Conservation (phyloP, 1,284 basidiomycete genomes). For the Cutaneotrichosporon sp. region DNA sequence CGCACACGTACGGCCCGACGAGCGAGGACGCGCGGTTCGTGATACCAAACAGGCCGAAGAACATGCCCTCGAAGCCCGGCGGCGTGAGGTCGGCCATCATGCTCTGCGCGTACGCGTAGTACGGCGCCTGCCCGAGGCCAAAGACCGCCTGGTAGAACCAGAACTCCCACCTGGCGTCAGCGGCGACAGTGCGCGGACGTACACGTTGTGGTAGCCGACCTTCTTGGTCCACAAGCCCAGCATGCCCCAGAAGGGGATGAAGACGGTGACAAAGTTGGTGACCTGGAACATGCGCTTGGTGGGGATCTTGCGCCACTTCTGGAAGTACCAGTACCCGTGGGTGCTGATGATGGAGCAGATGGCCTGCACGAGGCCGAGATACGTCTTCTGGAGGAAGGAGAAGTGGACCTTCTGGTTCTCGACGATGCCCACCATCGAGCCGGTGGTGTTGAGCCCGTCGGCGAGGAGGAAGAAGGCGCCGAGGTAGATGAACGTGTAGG, state of each 20-base stretch:
- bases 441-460: conserved; percentile 34
- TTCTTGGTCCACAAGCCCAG: conserved; percentile 75
- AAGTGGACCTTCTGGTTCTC: conserved; percentile 76
- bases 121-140: conserved; percentile 79
- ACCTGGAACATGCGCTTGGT: conserved; percentile 60
- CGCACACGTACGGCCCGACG: conserved; percentile 78
- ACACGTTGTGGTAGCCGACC: conserved; percentile 75
- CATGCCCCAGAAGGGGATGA: conserved; percentile 84
- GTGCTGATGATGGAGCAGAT: conserved; percentile 62
- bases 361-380: conserved; percentile 71
- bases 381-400: conserved; percentile 73
- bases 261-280: conserved; percentile 71
- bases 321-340: conserved; percentile 76
- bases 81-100: conserved; percentile 69
- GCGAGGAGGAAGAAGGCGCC: conserved; percentile 72
- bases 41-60: conserved; percentile 78
- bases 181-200: background rate
- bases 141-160: conserved; percentile 62
- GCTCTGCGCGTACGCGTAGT: conserved; percentile 64
- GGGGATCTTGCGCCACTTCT: conserved; percentile 68
- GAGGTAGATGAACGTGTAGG: conserved; percentile 71
- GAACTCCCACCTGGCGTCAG: conserved; percentile 3
- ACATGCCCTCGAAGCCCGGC: conserved; percentile 80
- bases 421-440: conserved; percentile 31
- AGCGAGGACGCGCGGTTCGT: conserved; percentile 79